Evolutionary conservation across 352 stramenopile species (phyloP), one percentile per base, ranked within the genome.

Genomic region (Achlya hypogyna): DNA sequence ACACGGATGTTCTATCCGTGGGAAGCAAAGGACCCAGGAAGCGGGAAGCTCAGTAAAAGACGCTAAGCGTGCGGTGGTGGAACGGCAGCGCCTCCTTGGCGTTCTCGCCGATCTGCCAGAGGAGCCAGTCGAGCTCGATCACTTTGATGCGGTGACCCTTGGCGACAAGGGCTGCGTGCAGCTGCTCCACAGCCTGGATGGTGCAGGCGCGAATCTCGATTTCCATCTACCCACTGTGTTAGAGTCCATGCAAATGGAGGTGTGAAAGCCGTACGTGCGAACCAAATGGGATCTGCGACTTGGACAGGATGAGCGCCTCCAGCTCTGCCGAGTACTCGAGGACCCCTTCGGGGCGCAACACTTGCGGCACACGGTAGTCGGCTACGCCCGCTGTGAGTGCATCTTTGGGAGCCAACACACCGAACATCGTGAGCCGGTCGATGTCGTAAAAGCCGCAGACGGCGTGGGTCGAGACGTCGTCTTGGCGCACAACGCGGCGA

Each of bases 371-470:
- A 8, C 88, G 81, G 71, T 96, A 96, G 71, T 96, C 88, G 28
- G 88, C 88, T 88, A 58, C 27, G 51, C 18, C 29, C 35, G 8
- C 2, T 67, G 53, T 4, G 16, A 52, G 25, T 53, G 14, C 38
- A 23, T 42, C 49, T 5, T 2, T 47, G 6, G 52, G 1, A 32
- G 12, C 0, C 23, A 67, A 32, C 1, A 23, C 72, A 88, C 80
- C 80, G 69, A 96, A 96, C 87, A 96, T 96, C 8, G 88, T 96
- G 27, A 96, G 74, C 25, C 90, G 78, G 53, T 70, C 78, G 29
- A 95, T 87, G 60, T 96, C 88, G 59, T 78, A 60, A 45, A 96
- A 96, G n/a, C 73, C 83, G 18, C 72, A 75, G 23, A 86, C 9
- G 12, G 75, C 75, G 1, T 63, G 69, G 16, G 65, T 73, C 22